Evolutionary conservation across 371 early-diverging fungal genomes (phyloP).

Genomic region (Nematocida ironsii): DNA sequence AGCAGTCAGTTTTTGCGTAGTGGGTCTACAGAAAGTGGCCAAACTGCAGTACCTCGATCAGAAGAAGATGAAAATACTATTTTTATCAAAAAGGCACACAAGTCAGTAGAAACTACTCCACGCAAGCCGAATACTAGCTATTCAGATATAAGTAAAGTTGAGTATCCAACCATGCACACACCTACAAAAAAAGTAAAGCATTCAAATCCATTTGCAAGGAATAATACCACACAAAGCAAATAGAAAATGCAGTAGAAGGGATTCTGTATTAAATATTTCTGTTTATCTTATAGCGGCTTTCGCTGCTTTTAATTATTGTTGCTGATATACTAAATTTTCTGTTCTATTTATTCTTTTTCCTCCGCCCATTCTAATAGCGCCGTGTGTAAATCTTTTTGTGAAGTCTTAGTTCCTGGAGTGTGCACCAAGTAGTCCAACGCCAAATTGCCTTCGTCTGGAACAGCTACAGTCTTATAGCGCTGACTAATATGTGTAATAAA

Average conservation of each 20-base stretch:
- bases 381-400: not conserved
- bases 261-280: not conserved
- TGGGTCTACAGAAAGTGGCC: not conserved
- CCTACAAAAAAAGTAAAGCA: constrained; percentile 40
- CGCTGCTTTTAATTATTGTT: no score
- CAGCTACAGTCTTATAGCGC: constrained; percentile 73
- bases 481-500: constrained; percentile 95
- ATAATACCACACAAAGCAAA: not conserved
- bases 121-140: not conserved
- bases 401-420: not conserved
- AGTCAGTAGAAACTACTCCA: not conserved
- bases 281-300: not conserved
- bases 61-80: constrained; percentile 5
- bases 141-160: not conserved
- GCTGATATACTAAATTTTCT: not conserved
- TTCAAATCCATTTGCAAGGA: constrained; percentile 49
- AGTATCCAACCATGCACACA: constrained; percentile 10
- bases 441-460: not conserved
- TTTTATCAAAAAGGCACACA: not conserved
- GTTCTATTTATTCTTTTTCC: not conserved
- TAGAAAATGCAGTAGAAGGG: not conserved
- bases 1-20: not conserved
- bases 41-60: not conserved
- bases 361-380: constrained; percentile 25
- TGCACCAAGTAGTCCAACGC: constrained; percentile 40